Conservation (phyloP, 345 rosid species). For the Rubroshorea leprosula region DNA sequence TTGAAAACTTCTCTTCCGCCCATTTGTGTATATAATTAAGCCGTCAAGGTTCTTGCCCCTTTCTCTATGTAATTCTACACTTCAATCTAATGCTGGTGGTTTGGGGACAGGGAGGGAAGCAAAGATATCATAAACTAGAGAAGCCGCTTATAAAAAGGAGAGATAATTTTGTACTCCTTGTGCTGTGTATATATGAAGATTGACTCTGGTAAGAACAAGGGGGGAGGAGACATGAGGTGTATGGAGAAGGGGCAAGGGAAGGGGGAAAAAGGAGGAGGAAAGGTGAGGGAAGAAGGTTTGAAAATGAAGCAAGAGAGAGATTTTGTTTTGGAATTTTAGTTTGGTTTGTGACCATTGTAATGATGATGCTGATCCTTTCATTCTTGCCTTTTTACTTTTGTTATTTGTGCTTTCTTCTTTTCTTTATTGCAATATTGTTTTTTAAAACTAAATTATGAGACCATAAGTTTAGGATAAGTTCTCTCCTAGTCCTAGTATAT, state of each 20-base stretch:
- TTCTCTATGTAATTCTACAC: slow-evolving; percentile 7
- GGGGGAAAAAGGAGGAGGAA: slow-evolving; percentile 30
- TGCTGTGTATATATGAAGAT: slow-evolving; percentile 4
- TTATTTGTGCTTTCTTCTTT: slow-evolving; percentile 1
- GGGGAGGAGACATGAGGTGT: slow-evolving; percentile 12
- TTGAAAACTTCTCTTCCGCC: slow-evolving; percentile 15
- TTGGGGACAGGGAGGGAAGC: slow-evolving; percentile 12
- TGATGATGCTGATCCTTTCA: slow-evolving; percentile 25
- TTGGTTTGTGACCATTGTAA: slow-evolving; percentile 36
- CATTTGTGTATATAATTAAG: slow-evolving; percentile 20
- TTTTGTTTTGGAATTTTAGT: slow-evolving; percentile 24
- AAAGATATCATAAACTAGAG: slow-evolving; percentile 14
- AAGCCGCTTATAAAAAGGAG: slow-evolving; percentile 14
- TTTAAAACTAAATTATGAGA: neutral
- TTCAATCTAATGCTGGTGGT: neutral
- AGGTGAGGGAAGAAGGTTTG: slow-evolving; percentile 19
- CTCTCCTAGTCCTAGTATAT: no score
- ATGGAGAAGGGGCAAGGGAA: slow-evolving; percentile 4
- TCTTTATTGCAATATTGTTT: neutral
- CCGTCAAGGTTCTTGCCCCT: slow-evolving; percentile 1
- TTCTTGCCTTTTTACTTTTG: slow-evolving; percentile 3
- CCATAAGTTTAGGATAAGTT: neutral
- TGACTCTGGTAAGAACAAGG: neutral
- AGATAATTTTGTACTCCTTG: slow-evolving; percentile 11
- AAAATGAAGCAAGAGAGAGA: slow-evolving; percentile 25